phyloP scores from a whole-genome alignment of 371 early-diverging fungal genomes.

The Dichotomocladium elegans region DNA sequence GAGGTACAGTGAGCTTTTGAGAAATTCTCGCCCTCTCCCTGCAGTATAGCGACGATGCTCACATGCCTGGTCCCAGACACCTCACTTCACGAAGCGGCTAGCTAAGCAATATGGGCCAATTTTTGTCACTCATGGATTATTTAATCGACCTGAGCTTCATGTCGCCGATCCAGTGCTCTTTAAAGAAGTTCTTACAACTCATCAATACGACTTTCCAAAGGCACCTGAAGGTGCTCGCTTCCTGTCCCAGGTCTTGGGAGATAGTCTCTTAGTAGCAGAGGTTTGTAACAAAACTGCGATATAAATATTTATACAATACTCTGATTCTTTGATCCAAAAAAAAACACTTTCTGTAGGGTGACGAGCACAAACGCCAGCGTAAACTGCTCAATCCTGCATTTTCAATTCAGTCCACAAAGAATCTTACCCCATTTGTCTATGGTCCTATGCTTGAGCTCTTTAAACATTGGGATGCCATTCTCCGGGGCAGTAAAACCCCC shows the following conservation, averaged over 20 bases:
- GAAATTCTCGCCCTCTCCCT: no score
- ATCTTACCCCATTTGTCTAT: constrained; percentile 42
- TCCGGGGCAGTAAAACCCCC: constrained; percentile 17
- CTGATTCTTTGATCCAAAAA: not conserved
- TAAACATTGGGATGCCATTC: constrained; percentile 14
- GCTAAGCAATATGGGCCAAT: constrained; percentile 51
- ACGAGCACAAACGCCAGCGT: constrained; percentile 58
- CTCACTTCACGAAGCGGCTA: constrained; percentile 53
- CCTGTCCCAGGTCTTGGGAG: constrained; percentile 43
- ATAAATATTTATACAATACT: not conserved
- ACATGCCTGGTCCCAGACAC: constrained; percentile 38
- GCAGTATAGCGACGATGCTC: no score
- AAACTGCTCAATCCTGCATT: constrained; percentile 70
- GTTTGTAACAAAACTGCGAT: constrained; percentile 23
- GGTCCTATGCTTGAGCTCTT: constrained; percentile 18
- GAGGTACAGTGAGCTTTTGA: no score
- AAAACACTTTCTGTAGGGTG: constrained; percentile 12
- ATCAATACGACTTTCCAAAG: constrained; percentile 55
- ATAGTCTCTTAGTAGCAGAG: not conserved
- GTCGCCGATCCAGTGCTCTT: constrained; percentile 51
- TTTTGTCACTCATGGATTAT: constrained; percentile 39
- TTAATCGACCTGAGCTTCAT: constrained; percentile 41
- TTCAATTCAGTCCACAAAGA: constrained; percentile 41
- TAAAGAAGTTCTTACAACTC: constrained; percentile 45
- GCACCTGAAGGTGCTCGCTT: constrained; percentile 24